Base-by-base conservation (phyloP, 306 rosid species). In the Inga leiocalycina region DNA sequence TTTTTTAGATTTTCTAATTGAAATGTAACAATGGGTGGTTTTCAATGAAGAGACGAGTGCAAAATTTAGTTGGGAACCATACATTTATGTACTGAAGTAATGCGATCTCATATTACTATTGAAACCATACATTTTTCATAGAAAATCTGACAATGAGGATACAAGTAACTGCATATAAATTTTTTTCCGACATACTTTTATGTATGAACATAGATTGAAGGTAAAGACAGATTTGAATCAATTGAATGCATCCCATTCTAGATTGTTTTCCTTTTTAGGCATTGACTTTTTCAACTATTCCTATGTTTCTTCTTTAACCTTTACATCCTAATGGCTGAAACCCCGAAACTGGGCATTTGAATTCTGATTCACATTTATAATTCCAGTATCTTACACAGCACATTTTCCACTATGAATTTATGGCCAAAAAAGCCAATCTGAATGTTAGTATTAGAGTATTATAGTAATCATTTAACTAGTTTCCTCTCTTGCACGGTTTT, bases 281-380 rank as follows among this genome's bases (percentile, higher is more conserved):
- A 64, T 19, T 70, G 17, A n/a, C 46, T 2, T 22, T 69, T 72
- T 48, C 39, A 30, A 45, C 51, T 62, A 78, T 48, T 56, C 54
- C 30, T n/a, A 65, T 44, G 62, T 72, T 52, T 80, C 24, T 80
- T 65, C 52, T 62, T 64, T 75, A 71, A 62, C 52, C 80, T 14
- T 64, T 62, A 32, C 59, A 41, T 75, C 73, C 83, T 75, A n/a
- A 62, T 75, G 66, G 22, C 67, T 82, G 82, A 69, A 82, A 37
- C 45, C 68, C 79, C 61, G 66, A 73, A 79, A 48, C 66, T 78
- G 57, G 15, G 17, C 52, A 30, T 62, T 65, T 22, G 10, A 71
- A 74, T 77, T 81, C 79, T 81, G 80, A 64, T 71, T 45, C 17
- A 32, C 39, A 65, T 54, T 78, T 65, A 37, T 64, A 24, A 71